Base-by-base conservation (phyloP, 2,329 filamentous ascomycete genomes). In the Trichoderma breve region DNA sequence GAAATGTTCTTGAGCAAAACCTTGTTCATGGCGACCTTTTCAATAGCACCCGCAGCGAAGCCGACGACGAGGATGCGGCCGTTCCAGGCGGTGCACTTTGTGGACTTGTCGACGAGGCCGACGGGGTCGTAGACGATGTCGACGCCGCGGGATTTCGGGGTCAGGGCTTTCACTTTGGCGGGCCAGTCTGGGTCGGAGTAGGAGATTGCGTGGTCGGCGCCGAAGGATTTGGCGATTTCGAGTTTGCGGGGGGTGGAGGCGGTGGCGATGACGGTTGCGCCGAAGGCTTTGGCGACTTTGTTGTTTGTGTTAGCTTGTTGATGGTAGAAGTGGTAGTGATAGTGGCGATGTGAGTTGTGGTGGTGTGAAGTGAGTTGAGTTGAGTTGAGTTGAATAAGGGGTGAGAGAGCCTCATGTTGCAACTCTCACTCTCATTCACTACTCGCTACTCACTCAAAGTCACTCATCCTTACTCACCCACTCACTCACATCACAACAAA, bases 51-150 rank as follows among this genome's bases (percentile, higher is more conserved):
- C 1, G 81, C 83, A 0, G 95, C 94, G 79, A 98, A 98, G 0
- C 95, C 95, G 75, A 98, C 91, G 6, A 98, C 90, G 57, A 98
- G 83, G 70, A 98, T 87, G 14, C 95, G 88, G 1, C 93, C 95
- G 81, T 97, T 97, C 95, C 94, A 98, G 4, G 94, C 92, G 4
- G 92, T 93, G 83, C 95, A 98, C 83, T 97, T 97, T 76, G 95
- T 93, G 76, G 91, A 94, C 79, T 90, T 88, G 75, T 97, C 94
- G 64, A 98, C 93, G 79, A 98, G 84, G 1, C 95, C 95, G 1
- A 98, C 95, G 14, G 95, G 94, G 81, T 98, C 95, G 83, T 94
- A 98, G 26, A 98, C 95, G 66, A 98, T 93, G 81, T 98, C 95
- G 21, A 97, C 95, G 12, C 94, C 89, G 58, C 84, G 81, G 1